These are phyloP conservation scores for Trichoderma parareesei DNA, from an alignment of 495 filamentous ascomycete genomes.

Conservation along the genomic window DNA sequence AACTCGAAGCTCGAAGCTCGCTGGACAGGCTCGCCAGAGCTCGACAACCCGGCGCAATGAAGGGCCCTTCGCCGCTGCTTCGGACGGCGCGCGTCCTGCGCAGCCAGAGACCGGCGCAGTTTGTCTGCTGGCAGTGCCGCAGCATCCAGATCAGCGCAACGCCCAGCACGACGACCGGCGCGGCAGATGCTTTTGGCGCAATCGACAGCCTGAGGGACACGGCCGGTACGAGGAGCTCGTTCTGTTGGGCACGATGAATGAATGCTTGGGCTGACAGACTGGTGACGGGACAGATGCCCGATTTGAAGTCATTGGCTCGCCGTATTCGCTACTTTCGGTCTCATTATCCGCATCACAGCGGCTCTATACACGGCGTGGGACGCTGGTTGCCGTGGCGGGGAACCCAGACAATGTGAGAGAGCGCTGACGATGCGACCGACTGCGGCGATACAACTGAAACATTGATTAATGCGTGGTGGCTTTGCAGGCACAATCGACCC, in stretches of 20 bases:
- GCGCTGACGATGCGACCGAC: conserved; percentile 6
- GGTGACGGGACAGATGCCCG: conserved; percentile 60
- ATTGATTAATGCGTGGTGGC: too few relatives aligned
- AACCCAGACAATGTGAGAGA: conserved; percentile 75
- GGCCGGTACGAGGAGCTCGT: conserved; percentile 29
- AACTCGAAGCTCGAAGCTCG: background rate
- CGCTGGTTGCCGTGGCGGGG: conserved; percentile 81
- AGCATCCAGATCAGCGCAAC: conserved; percentile 46
- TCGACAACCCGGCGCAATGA: conserved; percentile 21
- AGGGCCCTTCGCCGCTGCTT: conserved; percentile 21
- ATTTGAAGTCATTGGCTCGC: conserved; percentile 85
- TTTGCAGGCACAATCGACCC: conserved; percentile 64
- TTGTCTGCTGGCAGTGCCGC: conserved; percentile 41
- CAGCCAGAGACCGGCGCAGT: conserved; percentile 12
- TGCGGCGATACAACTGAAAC: too few relatives aligned
- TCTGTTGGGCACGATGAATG: background rate
- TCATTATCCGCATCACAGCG: conserved; percentile 86
- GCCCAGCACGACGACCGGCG: conserved; percentile 33
- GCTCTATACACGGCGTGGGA: conserved; percentile 84
- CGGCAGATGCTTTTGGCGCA: conserved; percentile 39
- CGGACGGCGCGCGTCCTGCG: conserved; percentile 18
- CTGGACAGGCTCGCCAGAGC: conserved; percentile 7
- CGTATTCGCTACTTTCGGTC: conserved; percentile 87
- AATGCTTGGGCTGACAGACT: background rate
- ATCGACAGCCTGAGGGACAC: conserved; percentile 25